A percentile compares a stretch with the other conserved stretches of the same genome.
Evolutionary conservation across 352 stramenopile species (phyloP).

Genomic region (Salisapilia sapeloensis): DNA sequence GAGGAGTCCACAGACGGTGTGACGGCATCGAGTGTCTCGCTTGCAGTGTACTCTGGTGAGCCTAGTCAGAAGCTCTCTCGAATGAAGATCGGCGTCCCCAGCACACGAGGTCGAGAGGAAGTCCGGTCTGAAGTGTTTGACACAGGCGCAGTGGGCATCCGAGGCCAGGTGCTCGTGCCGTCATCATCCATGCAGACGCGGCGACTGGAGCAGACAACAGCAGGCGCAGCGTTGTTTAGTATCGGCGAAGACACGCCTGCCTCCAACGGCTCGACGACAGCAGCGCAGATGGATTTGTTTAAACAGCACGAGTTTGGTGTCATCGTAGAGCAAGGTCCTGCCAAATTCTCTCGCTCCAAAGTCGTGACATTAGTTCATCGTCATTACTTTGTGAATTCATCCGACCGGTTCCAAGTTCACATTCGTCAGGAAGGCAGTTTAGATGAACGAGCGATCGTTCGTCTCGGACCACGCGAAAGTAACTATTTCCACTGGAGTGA

Average conservation of each 20-base stretch:
- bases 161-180: conserved; percentile 46
- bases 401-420: conserved; percentile 35
- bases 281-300: conserved; percentile 16
- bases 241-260: no score
- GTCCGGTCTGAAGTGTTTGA: conserved; percentile 62
- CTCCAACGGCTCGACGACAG: no score
- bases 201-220: no score
- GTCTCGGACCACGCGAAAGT: conserved; percentile 33
- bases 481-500: conserved; percentile 70
- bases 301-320: conserved; percentile 77
- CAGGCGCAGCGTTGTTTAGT: no score
- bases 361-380: conserved; percentile 64
- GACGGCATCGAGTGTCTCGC: conserved; percentile 19
- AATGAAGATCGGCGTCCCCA: conserved; percentile 59
- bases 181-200: no score
- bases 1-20: background rate
- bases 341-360: conserved; percentile 55
- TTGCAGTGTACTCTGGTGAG: conserved; percentile 55
- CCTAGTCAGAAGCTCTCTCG: conserved; percentile 45
- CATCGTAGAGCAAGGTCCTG: conserved; percentile 67
- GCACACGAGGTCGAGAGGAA: conserved; percentile 13
- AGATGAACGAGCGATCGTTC: conserved; percentile 13
- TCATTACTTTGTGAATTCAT: conserved; percentile 73
- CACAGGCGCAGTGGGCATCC: conserved; percentile 57
- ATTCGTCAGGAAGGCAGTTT: conserved; percentile 43